Base-by-base conservation (phyloP, 768 basidiomycete genomes). In the Tulasnella sp. region DNA sequence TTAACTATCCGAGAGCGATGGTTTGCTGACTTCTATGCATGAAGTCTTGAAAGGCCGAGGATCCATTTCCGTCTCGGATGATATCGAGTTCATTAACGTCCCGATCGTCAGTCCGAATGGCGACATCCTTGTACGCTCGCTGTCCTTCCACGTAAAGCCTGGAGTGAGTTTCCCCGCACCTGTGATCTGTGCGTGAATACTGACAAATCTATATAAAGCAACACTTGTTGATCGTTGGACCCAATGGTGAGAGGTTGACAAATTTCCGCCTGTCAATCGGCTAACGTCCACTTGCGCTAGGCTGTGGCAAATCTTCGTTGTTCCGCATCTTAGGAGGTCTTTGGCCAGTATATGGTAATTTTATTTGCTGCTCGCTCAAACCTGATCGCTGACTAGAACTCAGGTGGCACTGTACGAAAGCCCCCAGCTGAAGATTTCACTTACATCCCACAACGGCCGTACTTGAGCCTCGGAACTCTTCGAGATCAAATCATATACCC, bases 401-500 rank as follows among this genome's bases (percentile, higher is more conserved):
- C 73, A 81, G 79, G 87, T 9, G 96, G 96, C 4, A 83, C 87
- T 36, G 94, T 99, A 17, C 87, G 89, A 76, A 97, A 98, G 80
- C 96, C 96, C 0, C 86, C 90, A 7, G 89, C 93, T 5, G 86
- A 87, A 5, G 87, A 95, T 72, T 98, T 99, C 79, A 93, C 95
- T 52, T 84, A 98, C 73, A 96, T 99, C 73, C 96, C 96, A 26
- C 96, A 99, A 79, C 85, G 96, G 40, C 96, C 96, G 1, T 98
- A 98, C 79, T 85, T 98, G n/a, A 92, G 90, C 0, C 83, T 92
- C 22, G 96, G 96, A 5, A 98, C 94, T 0, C 85, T 99, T 2
- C 88, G 96, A 16, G 96, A 99, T 78, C 96, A 99, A 80, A 87
- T 99, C 76, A 97, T 94, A 66, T 99, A 99, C 79, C 96, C 96